Base-by-base conservation (phyloP, 257 asterid genomes). In the Przewalskia tangutica region DNA sequence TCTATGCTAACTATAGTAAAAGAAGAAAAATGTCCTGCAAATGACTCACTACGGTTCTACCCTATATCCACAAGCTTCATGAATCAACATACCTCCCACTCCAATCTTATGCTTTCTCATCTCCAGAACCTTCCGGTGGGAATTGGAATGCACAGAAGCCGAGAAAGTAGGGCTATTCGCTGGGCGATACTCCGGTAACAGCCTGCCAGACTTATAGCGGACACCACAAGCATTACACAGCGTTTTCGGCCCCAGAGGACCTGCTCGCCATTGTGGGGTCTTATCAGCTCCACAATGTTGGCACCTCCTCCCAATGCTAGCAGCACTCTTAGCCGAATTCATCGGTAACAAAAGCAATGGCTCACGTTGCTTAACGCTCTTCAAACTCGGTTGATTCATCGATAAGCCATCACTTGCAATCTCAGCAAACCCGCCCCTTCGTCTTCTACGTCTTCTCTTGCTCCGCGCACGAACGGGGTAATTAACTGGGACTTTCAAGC, bases 221-320 rank as follows among this genome's bases (percentile, higher is more conserved):
- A 94, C 98, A 38, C 98, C 98, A 75, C 98, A 95, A 3, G 98
- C 97, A 40, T 94, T 94, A 84, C 98, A 94, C 14, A 95, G 90
- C 0, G 98, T 93, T 51, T 95, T 95, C 0, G 95, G 95, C 4
- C 98, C 98, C 90, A 86, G 88, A 0, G 98, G 98, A 0, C 98
- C 98, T 0, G 97, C 97, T 55, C 98, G 78, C 98, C 98, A 95
- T 81, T 93, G 98, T 0, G 98, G 98, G 2, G 98, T 95, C 89
- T 92, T 90, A 68, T 92, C 98, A 0, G 94, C 85, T 20, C 91
- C 93, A 85, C 98, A 94, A 77, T 94, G 98, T 84, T 86, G 64
- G 85, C 98, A 93, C 88, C 88, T 87, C 84, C 98, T 89, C 44
- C 97, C 97, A 80, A 89, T 81, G 14, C 85, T 67, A 13, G 83